Conservation (phyloP, 108 stramenopile genomes). For the Pseudonitzschia pungens region DNA sequence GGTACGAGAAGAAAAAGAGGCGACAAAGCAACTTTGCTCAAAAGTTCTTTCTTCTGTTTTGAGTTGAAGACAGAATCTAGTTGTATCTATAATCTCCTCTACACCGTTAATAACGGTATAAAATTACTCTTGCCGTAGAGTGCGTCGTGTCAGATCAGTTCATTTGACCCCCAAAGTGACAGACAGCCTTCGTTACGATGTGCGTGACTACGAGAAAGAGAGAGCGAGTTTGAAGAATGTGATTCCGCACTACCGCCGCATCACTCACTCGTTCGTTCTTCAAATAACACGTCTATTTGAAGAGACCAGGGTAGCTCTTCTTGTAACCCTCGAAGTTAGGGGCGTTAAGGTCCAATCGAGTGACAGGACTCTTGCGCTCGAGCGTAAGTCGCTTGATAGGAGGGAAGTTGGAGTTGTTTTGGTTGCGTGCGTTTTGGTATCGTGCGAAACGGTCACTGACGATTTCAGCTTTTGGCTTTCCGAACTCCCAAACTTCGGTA, state of each 20-base stretch:
- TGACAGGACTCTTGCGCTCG: slow-evolving; percentile 86
- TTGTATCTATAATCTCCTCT: not conserved
- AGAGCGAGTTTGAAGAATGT: not conserved
- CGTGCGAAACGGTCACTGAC: slow-evolving; percentile 58
- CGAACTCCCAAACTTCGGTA: slow-evolving; percentile 84
- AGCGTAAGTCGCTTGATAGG: slow-evolving; percentile 79
- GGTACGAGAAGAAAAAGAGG: not conserved
- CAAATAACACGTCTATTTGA: slow-evolving; percentile 34
- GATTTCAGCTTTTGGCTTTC: slow-evolving; percentile 54
- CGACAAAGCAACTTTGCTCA: not conserved
- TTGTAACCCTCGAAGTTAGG: slow-evolving; percentile 69
- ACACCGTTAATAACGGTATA: not conserved
- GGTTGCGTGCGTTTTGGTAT: slow-evolving; percentile 76
- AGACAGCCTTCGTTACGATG: not conserved
- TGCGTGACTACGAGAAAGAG: not conserved
- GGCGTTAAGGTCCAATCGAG: slow-evolving; percentile 80
- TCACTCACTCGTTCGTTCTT: not conserved
- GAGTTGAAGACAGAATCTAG: not conserved
- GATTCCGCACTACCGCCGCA: not conserved
- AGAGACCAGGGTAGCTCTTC: slow-evolving; percentile 84
- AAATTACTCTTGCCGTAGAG: not conserved
- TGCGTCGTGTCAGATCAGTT: not conserved
- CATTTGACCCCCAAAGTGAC: not conserved
- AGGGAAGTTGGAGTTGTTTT: slow-evolving; percentile 79
- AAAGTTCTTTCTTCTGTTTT: not conserved